A percentile compares a stretch with the other conserved stretches of the same genome.
These are phyloP conservation scores for Didymellaceae sp. DNA, from an alignment of 2,329 filamentous ascomycete species.

Conservation along the genomic window DNA sequence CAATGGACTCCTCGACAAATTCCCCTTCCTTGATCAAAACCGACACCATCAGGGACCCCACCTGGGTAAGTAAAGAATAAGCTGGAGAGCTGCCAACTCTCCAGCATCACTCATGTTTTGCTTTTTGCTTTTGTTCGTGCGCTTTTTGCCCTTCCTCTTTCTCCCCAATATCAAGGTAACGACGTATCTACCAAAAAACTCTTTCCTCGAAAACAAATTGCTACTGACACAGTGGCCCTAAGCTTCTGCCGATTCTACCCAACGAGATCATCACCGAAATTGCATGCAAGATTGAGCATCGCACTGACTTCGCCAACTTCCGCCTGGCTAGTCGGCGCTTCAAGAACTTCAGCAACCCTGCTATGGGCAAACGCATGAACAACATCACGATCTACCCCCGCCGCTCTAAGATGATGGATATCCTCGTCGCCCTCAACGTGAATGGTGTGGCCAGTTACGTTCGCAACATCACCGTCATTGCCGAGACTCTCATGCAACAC, in stretches of 20 bases:
- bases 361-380: neutral
- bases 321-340: slow-evolving; percentile 6
- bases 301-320: slow-evolving; percentile 11
- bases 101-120: no score
- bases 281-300: neutral
- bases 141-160: no score
- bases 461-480: slow-evolving; percentile 14
- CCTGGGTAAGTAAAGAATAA: no score
- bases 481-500: slow-evolving; percentile 16
- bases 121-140: no score
- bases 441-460: neutral
- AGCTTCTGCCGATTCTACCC: slow-evolving; percentile 9
- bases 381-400: slow-evolving; percentile 12
- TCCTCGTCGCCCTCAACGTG: neutral
- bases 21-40: no score
- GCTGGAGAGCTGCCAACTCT: no score
- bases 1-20: no score
- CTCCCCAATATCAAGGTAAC: no score
- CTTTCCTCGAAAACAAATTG: no score
- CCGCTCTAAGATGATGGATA: slow-evolving; percentile 1
- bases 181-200: no score
- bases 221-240: no score
- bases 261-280: slow-evolving; percentile 4
- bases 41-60: no score
- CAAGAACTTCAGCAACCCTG: neutral